Evolutionary conservation across 1,139 yeast species (phyloP), one percentile per base, ranked within the genome.

Genomic region (Ogataea hybrid): DNA sequence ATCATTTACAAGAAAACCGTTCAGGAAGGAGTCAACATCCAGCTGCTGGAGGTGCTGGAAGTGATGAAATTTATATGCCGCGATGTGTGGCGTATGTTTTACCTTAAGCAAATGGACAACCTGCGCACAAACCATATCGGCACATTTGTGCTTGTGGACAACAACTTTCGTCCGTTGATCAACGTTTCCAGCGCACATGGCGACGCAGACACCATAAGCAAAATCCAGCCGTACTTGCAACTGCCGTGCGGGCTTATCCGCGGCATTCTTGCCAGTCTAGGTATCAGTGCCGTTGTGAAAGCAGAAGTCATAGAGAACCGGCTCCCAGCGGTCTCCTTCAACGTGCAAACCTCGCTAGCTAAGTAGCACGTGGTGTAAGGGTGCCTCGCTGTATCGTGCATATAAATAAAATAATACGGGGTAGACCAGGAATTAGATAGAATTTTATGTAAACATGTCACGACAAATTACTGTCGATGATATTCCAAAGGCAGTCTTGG

Each of bases 1-100:
- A 66, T 88, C 45, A 75, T 89, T 32, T 84, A 81, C 54, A 67
- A 67, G 49, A 74, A 75, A 48, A 67, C 60, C 41, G 75, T 68
- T 49, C 71, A 74, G 38, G 70, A 74, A 36, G 66, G 67, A 40
- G 63, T 61, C 46, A 63, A 64, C 22, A 53, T 69, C 45, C 73
- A 73, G 49, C 67, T 78, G 42, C 64, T 73, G 53, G 92, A 85
- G 48, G 71, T 84, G 17, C 64, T 90, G 36, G 92, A 87, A 52
- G 77, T 89, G 38, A 86, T 90, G 89, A 90, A 90, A 64, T 89
- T 88, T 58, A 78, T 90, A 2, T 89, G 97, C 63, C 77, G 95
- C 38, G 97, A 92, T 54, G 84, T 90, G 28, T 90, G 97, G 97
- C 79, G 77, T 54, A 67, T 75, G 39, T 60, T 90, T 30, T 89